A percentile compares a stretch with the other conserved stretches of the same genome.
These are phyloP conservation scores for Clohesyomyces aquaticus DNA, from an alignment of 495 filamentous ascomycete genomes.

Conservation along the genomic window DNA sequence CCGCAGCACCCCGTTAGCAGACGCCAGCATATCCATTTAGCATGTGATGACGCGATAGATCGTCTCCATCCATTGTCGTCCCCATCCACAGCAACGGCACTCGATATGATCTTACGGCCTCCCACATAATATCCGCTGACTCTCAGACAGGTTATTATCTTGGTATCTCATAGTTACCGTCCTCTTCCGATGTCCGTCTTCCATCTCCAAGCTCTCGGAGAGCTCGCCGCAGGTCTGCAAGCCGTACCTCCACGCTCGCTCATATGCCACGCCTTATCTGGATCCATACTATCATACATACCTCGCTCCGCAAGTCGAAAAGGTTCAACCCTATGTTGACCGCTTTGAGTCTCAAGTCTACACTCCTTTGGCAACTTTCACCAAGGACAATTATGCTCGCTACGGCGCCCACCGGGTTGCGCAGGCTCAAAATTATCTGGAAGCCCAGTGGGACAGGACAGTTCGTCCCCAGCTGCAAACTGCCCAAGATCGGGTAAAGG, in stretches of 20 bases:
- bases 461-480: slow-evolving; percentile 73
- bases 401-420: slow-evolving; percentile 80
- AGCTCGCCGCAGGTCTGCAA: slow-evolving; percentile 80
- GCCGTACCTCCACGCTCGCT: slow-evolving; percentile 73
- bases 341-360: slow-evolving; percentile 68
- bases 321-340: slow-evolving; percentile 72
- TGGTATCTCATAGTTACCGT: slow-evolving; percentile 86
- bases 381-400: slow-evolving; percentile 63
- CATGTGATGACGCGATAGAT: not conserved
- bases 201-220: slow-evolving; percentile 65
- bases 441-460: slow-evolving; percentile 75
- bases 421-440: slow-evolving; percentile 63
- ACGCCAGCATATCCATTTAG: too few relatives aligned
- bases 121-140: not conserved
- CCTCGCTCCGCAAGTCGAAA: slow-evolving; percentile 78
- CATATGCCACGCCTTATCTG: slow-evolving; percentile 72
- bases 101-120: not conserved
- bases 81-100: too few relatives aligned
- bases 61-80: too few relatives aligned
- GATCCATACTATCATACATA: slow-evolving; percentile 87
- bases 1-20: too few relatives aligned
- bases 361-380: slow-evolving; percentile 65
- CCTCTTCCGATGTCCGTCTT: slow-evolving; percentile 79
- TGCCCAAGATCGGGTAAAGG: slow-evolving; percentile 60
- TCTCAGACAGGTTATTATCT: slow-evolving; percentile 63